A percentile compares a stretch with the other conserved stretches of the same genome.
Conservation (phyloP, 345 rosid genomes). For the Eutrema heterophyllum region DNA sequence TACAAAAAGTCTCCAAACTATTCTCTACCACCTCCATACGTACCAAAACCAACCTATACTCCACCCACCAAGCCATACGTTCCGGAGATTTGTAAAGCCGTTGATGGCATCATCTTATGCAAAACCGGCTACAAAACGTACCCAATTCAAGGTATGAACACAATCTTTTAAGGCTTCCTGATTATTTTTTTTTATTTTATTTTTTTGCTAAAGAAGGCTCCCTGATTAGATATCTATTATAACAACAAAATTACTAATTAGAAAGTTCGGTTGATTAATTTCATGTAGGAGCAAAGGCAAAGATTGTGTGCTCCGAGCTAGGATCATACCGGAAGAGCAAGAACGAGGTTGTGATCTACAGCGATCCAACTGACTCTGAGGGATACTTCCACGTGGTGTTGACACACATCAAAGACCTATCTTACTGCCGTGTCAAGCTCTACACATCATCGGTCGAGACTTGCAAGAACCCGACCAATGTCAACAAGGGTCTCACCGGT, state of each 20-base stretch:
- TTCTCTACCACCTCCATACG: not conserved
- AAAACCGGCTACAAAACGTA: constrained; percentile 26
- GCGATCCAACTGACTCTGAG: not conserved
- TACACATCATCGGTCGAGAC: not conserved
- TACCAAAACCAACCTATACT: not conserved
- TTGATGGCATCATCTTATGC: constrained; percentile 48
- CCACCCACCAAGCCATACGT: not conserved
- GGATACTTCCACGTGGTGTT: not conserved
- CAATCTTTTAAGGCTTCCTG: too few species aligned
- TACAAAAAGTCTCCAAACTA: constrained; percentile 10
- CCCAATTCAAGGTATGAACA: constrained; percentile 44
- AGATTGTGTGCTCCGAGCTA: not conserved
- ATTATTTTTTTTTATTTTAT: too few species aligned
- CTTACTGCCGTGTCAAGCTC: not conserved
- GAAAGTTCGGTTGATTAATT: not conserved
- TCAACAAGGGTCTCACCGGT: constrained; percentile 1
- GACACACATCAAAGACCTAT: not conserved
- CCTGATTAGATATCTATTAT: not conserved
- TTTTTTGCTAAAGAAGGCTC: not conserved
- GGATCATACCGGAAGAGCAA: not conserved
- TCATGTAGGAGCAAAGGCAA: not conserved
- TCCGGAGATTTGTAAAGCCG: not conserved
- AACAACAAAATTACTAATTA: not conserved
- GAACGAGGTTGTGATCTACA: not conserved
- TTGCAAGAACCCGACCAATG: not conserved